Conservation (phyloP, 1,284 basidiomycete species). For the Polyporus tsugae region DNA sequence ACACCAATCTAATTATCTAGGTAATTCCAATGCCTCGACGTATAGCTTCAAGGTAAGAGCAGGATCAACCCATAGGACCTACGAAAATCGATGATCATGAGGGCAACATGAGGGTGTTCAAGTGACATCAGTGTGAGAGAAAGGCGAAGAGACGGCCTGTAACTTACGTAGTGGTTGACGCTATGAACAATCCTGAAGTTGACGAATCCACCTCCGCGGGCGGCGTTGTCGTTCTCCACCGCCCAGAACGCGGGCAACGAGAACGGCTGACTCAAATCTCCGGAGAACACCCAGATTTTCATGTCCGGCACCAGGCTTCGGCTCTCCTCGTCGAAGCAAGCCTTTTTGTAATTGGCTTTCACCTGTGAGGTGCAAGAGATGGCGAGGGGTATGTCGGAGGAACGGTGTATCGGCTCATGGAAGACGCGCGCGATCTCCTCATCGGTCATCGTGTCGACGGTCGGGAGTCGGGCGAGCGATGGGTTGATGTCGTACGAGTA, state of each 20-base stretch:
- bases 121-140: constrained; percentile 6
- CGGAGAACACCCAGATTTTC: constrained; percentile 33
- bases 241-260: constrained; percentile 38
- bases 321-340: constrained; percentile 31
- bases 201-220: constrained; percentile 36
- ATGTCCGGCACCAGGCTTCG: constrained; percentile 33
- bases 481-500: constrained; percentile 33
- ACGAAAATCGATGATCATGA: background rate
- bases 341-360: constrained; percentile 32
- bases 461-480: constrained; percentile 28
- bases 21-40: background rate
- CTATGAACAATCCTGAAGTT: constrained; percentile 36
- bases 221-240: constrained; percentile 38
- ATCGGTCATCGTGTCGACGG: constrained; percentile 32
- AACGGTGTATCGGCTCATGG: background rate
- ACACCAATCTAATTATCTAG: background rate
- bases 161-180: constrained; percentile 44
- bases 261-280: constrained; percentile 32
- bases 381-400: constrained; percentile 1
- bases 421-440: constrained; percentile 19
- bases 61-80: constrained; percentile 5
- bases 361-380: constrained; percentile 18
- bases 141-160: no score
- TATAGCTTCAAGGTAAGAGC: constrained; percentile 4
- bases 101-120: background rate